These are phyloP conservation scores for Salix caprea DNA, from an alignment of 345 rosid genomes.

Conservation along the genomic window DNA sequence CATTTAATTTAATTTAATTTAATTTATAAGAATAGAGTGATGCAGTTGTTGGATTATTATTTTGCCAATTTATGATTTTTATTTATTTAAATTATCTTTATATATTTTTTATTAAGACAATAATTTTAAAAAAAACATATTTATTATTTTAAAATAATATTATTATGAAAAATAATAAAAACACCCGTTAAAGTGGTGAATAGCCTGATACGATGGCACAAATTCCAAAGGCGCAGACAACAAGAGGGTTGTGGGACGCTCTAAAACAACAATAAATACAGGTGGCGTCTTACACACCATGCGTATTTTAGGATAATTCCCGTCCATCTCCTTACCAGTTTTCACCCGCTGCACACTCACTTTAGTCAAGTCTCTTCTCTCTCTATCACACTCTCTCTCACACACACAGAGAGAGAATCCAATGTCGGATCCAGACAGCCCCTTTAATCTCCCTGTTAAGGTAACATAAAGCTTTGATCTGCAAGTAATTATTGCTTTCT, in stretches of 20 bases:
- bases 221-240: neutral
- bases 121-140: no score
- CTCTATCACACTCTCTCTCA: no score
- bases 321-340: neutral
- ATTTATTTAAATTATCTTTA: no score
- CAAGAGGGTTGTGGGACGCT: neutral
- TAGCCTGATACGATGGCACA: neutral
- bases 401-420: no score
- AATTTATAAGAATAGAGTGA: no score
- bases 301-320: constrained; percentile 9
- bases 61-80: no score
- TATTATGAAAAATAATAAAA: no score
- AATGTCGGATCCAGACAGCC: neutral
- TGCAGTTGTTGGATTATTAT: no score
- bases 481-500: neutral
- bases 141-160: neutral
- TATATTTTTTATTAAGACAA: no score
- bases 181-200: no score
- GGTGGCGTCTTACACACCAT: constrained; percentile 9
- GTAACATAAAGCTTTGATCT: neutral
- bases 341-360: constrained; percentile 1
- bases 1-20: no score
- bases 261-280: neutral
- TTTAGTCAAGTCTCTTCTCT: neutral
- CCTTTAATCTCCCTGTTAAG: neutral